phyloP scores from a whole-genome alignment of 2,329 filamentous ascomycete species.

The Macrophomina pseudophaseolina region DNA sequence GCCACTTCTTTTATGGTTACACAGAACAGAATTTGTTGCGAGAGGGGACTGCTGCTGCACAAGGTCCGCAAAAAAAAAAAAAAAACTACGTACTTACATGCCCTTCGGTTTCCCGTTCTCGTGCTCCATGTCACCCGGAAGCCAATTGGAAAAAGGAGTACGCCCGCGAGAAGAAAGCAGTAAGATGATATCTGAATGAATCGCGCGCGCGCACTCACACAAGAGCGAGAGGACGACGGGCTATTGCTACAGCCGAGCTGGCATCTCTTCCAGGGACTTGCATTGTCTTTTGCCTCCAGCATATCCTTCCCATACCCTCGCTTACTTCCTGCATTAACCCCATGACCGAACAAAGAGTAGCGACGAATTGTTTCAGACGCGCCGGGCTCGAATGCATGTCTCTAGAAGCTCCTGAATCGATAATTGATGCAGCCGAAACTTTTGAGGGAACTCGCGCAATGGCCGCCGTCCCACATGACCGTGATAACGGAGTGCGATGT shows the following conservation, averaged over 20 bases:
- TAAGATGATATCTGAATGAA: slow-evolving; percentile 1
- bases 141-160: not conserved
- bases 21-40: slow-evolving; percentile 13
- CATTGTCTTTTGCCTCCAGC: slow-evolving; percentile 18
- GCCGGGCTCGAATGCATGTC: slow-evolving; percentile 26
- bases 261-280: slow-evolving; percentile 15
- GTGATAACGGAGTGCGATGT: slow-evolving; percentile 3
- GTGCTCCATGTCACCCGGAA: slow-evolving; percentile 1
- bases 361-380: slow-evolving; percentile 26
- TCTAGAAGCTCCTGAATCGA: slow-evolving; percentile 27
- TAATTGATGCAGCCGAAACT: slow-evolving; percentile 22
- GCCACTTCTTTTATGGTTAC: slow-evolving; percentile 18
- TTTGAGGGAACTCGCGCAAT: slow-evolving; percentile 20
- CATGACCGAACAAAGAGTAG: slow-evolving; percentile 18
- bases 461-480: slow-evolving; percentile 22
- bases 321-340: slow-evolving; percentile 18
- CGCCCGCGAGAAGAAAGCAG: not conserved
- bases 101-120: not conserved
- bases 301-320: slow-evolving; percentile 6
- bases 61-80: not conserved
- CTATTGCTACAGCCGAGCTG: slow-evolving; percentile 3
- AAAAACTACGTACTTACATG: slow-evolving; percentile 21
- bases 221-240: slow-evolving; percentile 20
- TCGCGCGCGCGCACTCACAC: not conserved
- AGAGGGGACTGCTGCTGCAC: slow-evolving; percentile 6